Evolutionary conservation across 305 asterid species (phyloP), one percentile per base, ranked within the genome.

Genomic region (Fraxinus paxiana): DNA sequence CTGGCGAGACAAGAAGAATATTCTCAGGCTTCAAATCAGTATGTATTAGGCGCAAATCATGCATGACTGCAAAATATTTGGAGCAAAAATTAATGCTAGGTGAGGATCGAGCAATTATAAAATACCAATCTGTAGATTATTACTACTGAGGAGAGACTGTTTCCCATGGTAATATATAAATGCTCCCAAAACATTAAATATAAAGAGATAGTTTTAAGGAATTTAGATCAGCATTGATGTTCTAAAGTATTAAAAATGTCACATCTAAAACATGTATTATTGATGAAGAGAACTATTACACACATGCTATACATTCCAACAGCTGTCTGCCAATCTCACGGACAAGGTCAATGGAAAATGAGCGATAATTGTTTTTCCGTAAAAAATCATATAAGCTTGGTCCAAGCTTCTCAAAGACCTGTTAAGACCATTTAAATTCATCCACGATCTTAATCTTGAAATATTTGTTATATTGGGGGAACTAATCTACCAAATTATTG

Each of bases 11-110:
- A 2, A 92, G 97, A 74, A 94, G 98, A 79, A 94, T 92, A 86
- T 92, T 94, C 88, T 94, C 97, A 24, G 94, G 97, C 89, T 94
- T 92, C 92, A 94, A 81, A 85, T 94, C 98, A 77, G 98, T 94
- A 83, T 92, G 98, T 77, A 94, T 90, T 73, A 92, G 91, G 74
- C 77, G 94, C 90, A 92, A 86, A 86, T 94, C 97, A 88, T 94
- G 98, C 97, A 92, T 94, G 89, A 92, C 97, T 94, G 96, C 87
- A 88, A 43, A 59, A 20, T 46, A 17, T 59, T 20, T 2, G 5
- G 69, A 18, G 69, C 30, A 20, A 20, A 59, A 59, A 5, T 59
- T 59, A 59, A 18, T 59, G 69, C 30, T 18, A 17, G 69, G 13
- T 59, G 69, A 17, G 13, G 13, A 18, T 7, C 2, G 5, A 56